Percentiles rank a stretch among this genome's conserved stretches.
Evolutionary conservation across 179 eudicot species (phyloP).

Genomic region (Actinidia chinensis): DNA sequence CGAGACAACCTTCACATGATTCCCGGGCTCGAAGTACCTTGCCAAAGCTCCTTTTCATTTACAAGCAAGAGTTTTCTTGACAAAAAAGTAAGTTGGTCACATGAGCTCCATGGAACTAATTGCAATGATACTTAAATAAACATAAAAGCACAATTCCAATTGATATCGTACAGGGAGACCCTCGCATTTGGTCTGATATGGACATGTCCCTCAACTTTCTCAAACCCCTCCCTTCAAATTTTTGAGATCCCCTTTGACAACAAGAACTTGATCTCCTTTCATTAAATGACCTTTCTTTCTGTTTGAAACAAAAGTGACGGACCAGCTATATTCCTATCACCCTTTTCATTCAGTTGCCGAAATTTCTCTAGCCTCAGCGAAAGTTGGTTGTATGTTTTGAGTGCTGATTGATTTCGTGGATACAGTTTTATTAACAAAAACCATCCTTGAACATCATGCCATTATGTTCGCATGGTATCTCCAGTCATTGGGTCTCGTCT

Average conservation of each 20-base stretch:
- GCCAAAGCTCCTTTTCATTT: constrained; percentile 86
- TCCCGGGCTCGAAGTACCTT: constrained; percentile 94
- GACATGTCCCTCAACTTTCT: constrained; percentile 94
- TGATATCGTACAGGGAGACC: constrained; percentile 66
- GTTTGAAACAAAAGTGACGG: constrained; percentile 79
- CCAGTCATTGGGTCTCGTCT: constrained; percentile 77
- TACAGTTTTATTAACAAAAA: constrained; percentile 71
- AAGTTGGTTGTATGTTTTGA: constrained; percentile 81
- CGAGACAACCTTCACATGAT: constrained; percentile 98
- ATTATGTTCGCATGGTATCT: constrained; percentile 76
- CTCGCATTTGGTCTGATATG: constrained; percentile 77
- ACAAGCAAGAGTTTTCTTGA: constrained; percentile 80
- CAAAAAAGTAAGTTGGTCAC: neutral
- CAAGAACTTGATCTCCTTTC: constrained; percentile 93
- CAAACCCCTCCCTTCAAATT: constrained; percentile 93
- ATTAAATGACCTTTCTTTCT: constrained; percentile 97
- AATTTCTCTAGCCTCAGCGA: constrained; percentile 97
- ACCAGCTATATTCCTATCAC: constrained; percentile 85
- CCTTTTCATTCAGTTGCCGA: constrained; percentile 70
- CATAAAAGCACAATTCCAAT: neutral
- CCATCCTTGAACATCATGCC: constrained; percentile 98
- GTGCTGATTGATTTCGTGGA: constrained; percentile 82
- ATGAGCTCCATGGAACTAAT: neutral
- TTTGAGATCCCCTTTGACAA: constrained; percentile 90
- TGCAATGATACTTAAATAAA: neutral